Evolutionary conservation across 331 rosid genomes (phyloP).

Genomic region (Prunus yedoensis): DNA sequence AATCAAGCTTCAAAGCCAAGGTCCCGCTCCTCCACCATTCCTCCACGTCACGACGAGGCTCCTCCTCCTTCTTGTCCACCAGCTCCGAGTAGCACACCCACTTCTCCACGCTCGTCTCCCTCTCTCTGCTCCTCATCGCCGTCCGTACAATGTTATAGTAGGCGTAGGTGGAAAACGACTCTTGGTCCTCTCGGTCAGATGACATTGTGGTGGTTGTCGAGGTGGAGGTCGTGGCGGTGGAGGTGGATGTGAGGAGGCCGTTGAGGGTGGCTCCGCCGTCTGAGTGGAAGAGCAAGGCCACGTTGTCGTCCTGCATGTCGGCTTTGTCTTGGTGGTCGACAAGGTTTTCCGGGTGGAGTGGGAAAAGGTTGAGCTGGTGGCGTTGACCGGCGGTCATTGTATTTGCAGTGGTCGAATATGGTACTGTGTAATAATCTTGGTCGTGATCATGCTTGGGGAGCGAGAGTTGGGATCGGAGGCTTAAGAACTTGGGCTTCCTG

Average conservation of each 20-base stretch:
- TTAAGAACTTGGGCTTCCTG: constrained; percentile 68
- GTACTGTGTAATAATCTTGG: too few relatives aligned
- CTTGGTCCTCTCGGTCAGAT: constrained; percentile 43
- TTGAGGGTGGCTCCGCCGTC: constrained; percentile 51
- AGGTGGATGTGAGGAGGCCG: constrained; percentile 39
- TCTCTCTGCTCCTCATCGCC: constrained; percentile 71
- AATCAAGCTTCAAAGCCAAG: constrained; percentile 78
- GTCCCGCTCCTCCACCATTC: constrained; percentile 12
- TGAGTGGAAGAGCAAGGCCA: constrained; percentile 61
- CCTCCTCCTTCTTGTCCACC: constrained; percentile 64
- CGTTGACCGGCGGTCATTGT: not conserved
- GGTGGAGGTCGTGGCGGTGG: constrained; percentile 20
- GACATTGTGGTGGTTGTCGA: constrained; percentile 23
- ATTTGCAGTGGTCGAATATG: too few relatives aligned
- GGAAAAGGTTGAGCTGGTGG: constrained; percentile 50
- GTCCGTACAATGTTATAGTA: constrained; percentile 44
- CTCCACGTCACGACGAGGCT: not conserved
- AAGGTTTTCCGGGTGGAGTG: constrained; percentile 58
- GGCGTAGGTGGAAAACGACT: constrained; percentile 28
- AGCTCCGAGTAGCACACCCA: constrained; percentile 93
- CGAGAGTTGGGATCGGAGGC: constrained; percentile 50
- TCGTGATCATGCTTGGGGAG: constrained; percentile 18
- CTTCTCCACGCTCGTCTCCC: constrained; percentile 51
- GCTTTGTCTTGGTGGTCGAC: constrained; percentile 30
- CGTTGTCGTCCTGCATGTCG: constrained; percentile 49